Conservation (phyloP, 495 filamentous ascomycete species). For the Penicillium daleae region DNA sequence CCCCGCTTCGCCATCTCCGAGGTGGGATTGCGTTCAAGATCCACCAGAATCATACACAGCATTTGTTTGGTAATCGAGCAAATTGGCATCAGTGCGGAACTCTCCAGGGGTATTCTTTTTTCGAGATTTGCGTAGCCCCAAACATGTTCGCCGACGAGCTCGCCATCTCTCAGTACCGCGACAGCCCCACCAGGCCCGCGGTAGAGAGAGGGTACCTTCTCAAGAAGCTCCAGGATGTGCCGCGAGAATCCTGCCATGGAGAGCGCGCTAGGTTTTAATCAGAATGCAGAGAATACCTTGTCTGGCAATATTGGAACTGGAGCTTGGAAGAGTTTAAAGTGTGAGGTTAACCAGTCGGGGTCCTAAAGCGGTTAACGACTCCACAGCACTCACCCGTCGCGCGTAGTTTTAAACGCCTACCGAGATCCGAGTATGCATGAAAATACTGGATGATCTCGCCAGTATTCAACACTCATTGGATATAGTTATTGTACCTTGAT, state of each 20-base stretch:
- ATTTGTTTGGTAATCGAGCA: conserved; percentile 9
- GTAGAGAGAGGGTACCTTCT: conserved; percentile 7
- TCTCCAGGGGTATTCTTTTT: not conserved
- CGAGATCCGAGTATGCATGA: too few relatives aligned
- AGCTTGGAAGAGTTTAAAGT: not conserved
- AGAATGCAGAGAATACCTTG: not conserved
- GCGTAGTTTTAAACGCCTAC: too few relatives aligned
- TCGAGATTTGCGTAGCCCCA: conserved; percentile 7
- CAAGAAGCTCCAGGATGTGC: not conserved
- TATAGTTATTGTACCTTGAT: too few relatives aligned
- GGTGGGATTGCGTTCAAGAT: conserved; percentile 1
- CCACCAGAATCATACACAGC: conserved; percentile 1
- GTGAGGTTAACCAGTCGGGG: not conserved
- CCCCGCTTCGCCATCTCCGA: not conserved
- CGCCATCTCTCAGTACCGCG: conserved; percentile 36
- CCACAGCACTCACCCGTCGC: too few relatives aligned
- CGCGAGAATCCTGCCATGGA: not conserved
- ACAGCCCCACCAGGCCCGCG: conserved; percentile 36
- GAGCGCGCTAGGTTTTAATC: not conserved
- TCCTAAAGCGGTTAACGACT: not conserved
- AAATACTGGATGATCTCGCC: too few relatives aligned
- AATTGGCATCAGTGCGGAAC: not conserved
- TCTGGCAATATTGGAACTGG: not conserved
- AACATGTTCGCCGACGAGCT: conserved; percentile 26
- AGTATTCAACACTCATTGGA: too few relatives aligned